Percentiles rank a stretch among this genome's conserved stretches.
Evolutionary conservation across 2,329 filamentous ascomycete species (phyloP).

Genomic region (Penicillium sp.): DNA sequence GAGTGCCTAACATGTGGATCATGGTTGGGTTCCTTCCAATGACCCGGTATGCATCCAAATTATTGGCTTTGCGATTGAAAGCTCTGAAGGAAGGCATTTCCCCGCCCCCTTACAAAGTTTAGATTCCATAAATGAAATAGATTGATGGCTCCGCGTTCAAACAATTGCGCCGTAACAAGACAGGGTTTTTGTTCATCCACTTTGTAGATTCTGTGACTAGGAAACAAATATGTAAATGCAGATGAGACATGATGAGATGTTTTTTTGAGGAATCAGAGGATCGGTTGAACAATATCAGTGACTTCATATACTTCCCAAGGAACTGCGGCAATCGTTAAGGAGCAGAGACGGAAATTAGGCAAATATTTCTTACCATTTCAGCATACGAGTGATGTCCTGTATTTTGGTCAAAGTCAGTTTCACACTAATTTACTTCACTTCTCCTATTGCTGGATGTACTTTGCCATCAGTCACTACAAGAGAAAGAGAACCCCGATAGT

Average conservation of each 20-base stretch:
- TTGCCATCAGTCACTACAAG: too few relatives aligned
- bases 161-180: background rate
- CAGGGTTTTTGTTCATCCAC: background rate
- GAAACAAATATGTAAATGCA: background rate
- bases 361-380: too few relatives aligned
- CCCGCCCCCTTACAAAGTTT: conserved; percentile 8
- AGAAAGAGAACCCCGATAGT: too few relatives aligned
- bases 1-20: conserved; percentile 43
- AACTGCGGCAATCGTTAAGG: too few relatives aligned
- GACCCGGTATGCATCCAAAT: conserved; percentile 38
- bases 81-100: conserved; percentile 10
- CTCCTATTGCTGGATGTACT: too few relatives aligned
- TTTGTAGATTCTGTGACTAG: background rate
- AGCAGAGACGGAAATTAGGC: too few relatives aligned
- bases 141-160: background rate
- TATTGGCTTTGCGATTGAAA: conserved; percentile 3
- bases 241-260: background rate
- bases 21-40: conserved; percentile 43
- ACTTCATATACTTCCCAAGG: too few relatives aligned
- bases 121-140: background rate
- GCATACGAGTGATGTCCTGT: too few relatives aligned
- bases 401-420: too few relatives aligned
- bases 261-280: too few relatives aligned
- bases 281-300: too few relatives aligned
- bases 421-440: too few relatives aligned